phyloP scores from a whole-genome alignment of 2,329 filamentous ascomycete species.

The Apiospora arundinis region DNA sequence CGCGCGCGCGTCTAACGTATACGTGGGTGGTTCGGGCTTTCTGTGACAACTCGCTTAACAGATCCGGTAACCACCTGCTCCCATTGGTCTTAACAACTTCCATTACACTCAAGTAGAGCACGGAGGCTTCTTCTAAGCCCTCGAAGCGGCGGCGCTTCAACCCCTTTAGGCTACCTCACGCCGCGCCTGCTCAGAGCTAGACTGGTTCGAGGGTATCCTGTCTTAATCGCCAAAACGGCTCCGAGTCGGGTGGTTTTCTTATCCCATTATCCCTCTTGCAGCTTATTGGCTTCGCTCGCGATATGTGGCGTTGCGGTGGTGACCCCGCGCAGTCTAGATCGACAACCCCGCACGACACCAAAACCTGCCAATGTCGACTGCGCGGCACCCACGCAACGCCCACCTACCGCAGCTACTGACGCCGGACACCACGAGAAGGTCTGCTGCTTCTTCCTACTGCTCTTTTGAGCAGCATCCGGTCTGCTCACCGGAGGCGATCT shows the following conservation, averaged over 20 bases:
- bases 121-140: too few species aligned
- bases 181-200: too few species aligned
- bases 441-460: neutral
- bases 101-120: too few species aligned
- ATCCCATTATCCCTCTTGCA: neutral
- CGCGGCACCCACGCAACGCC: neutral
- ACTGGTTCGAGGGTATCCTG: too few species aligned
- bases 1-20: too few species aligned
- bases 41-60: too few species aligned
- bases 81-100: too few species aligned
- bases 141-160: too few species aligned
- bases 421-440: neutral
- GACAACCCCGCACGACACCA: neutral
- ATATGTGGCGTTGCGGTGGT: neutral
- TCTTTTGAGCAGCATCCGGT: constrained; percentile 2
- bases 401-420: neutral
- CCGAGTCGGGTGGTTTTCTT: constrained; percentile 11
- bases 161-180: too few species aligned
- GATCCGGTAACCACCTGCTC: too few species aligned
- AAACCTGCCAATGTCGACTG: neutral
- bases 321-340: neutral
- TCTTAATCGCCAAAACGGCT: neutral
- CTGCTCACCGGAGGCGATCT: neutral
- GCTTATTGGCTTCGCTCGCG: neutral
- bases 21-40: too few species aligned